Evolutionary conservation across 768 basidiomycete genomes (phyloP).

Genomic region (Collybia sordida): DNA sequence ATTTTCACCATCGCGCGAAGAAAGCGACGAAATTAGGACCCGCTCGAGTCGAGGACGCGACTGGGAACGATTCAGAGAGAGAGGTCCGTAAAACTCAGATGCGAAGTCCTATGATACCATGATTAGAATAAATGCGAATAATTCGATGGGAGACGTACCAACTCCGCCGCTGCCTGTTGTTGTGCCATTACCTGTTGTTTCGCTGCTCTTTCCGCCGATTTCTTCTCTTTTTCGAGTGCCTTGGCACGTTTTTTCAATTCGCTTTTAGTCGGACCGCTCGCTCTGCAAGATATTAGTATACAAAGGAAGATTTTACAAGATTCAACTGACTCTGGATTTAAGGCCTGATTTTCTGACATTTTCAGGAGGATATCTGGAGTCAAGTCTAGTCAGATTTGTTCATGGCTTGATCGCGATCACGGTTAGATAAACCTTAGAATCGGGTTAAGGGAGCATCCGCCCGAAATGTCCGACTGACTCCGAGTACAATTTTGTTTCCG

Average conservation of each 20-base stretch:
- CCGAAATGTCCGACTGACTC: too few species aligned
- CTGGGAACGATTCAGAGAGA: conserved; percentile 92
- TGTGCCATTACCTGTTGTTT: conserved; percentile 74
- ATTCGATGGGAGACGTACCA: conserved; percentile 36
- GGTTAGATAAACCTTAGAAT: conserved; percentile 15
- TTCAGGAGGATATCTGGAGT: too few species aligned
- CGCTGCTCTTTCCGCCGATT: conserved; percentile 83
- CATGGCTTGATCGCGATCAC: not conserved
- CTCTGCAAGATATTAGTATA: conserved; percentile 3
- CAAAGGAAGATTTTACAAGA: not conserved
- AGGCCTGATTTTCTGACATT: conserved; percentile 11
- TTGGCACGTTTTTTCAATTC: conserved; percentile 92
- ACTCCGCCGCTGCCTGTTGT: conserved; percentile 64
- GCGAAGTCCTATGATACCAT: conserved; percentile 64
- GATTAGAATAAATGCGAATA: not conserved
- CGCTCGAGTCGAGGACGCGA: conserved; percentile 62
- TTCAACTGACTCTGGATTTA: conserved; percentile 9
- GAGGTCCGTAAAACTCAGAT: conserved; percentile 76
- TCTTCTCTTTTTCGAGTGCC: conserved; percentile 86
- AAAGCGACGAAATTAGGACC: conserved; percentile 64
- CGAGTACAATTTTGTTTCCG: not conserved
- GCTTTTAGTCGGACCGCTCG: conserved; percentile 72
- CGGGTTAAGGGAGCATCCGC: conserved; percentile 14
- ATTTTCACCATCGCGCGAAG: conserved; percentile 64
- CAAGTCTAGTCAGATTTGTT: conserved; percentile 2